Evolutionary conservation across 208 protist species (phyloP).

Genomic region (Giardia muris): DNA sequence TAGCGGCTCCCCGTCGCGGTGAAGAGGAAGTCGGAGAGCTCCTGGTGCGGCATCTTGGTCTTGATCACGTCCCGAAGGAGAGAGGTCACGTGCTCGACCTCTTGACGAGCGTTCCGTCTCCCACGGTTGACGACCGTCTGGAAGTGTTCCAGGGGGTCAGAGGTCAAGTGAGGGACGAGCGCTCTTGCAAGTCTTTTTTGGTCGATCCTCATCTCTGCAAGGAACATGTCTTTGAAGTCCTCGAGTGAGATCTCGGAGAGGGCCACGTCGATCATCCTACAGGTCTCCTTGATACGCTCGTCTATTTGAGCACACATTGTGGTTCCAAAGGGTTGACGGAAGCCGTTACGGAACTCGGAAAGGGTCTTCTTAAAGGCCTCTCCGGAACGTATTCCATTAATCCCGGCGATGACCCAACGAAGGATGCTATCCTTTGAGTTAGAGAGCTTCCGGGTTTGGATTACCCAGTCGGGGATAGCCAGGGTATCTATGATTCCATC

Average conservation of each 20-base stretch:
- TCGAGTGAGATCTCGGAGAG: neutral
- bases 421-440: neutral
- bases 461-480: neutral
- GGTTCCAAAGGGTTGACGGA: slow-evolving; percentile 26
- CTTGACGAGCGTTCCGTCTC: neutral
- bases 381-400: neutral
- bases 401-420: neutral
- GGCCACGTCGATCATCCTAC: neutral
- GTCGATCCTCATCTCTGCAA: neutral
- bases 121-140: neutral
- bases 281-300: neutral
- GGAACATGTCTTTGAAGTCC: neutral
- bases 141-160: neutral
- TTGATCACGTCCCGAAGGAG: neutral
- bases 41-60: neutral
- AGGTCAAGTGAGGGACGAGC: neutral
- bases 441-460: neutral
- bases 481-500: neutral
- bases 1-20: neutral
- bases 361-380: neutral
- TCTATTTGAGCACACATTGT: neutral
- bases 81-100: neutral
- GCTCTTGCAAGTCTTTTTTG: neutral
- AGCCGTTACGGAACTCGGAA: slow-evolving; percentile 29
- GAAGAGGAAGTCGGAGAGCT: neutral